Evolutionary conservation across 2,329 filamentous ascomycete species (phyloP).

Genomic region (Macrophomina tecta): DNA sequence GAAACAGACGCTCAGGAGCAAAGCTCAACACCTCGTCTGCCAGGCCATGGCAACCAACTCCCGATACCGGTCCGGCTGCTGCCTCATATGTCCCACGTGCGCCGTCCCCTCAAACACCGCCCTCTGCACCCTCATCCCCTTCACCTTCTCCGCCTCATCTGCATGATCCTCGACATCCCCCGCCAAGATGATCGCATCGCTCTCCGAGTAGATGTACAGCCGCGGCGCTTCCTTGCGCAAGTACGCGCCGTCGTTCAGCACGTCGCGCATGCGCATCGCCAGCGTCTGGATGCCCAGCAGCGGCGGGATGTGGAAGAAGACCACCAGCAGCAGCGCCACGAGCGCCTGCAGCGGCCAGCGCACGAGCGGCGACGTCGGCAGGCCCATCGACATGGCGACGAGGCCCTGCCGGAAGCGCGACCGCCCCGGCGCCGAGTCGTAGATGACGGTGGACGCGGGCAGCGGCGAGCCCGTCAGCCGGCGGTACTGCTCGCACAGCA

Average conservation of each 20-base stretch:
- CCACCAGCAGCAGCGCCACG: conserved; percentile 1
- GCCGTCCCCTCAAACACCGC: conserved; percentile 64
- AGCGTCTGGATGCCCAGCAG: conserved; percentile 9
- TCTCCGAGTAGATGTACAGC: conserved; percentile 65
- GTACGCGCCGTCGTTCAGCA: not conserved
- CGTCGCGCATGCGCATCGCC: conserved; percentile 1
- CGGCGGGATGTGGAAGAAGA: conserved; percentile 24
- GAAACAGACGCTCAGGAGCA: too few relatives aligned
- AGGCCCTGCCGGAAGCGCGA: conserved; percentile 16
- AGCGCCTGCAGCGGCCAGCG: conserved; percentile 19
- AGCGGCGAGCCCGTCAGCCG: conserved; percentile 32
- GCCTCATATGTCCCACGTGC: conserved; percentile 67
- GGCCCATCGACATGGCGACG: conserved; percentile 11
- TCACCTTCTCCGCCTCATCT: conserved; percentile 49
- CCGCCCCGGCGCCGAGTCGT: conserved; percentile 43
- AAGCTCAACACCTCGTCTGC: conserved; percentile 8
- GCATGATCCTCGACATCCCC: conserved; percentile 63
- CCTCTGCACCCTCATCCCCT: conserved; percentile 57
- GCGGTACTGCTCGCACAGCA: conserved; percentile 43
- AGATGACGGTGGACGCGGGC: conserved; percentile 39
- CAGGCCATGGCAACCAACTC: conserved; percentile 36
- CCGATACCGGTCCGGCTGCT: conserved; percentile 66
- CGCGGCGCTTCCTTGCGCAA: conserved; percentile 45
- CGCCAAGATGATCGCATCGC: conserved; percentile 62
- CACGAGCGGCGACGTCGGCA: not conserved